Base-by-base conservation (phyloP, 495 filamentous ascomycete genomes). In the Talaromyces adpressus region DNA sequence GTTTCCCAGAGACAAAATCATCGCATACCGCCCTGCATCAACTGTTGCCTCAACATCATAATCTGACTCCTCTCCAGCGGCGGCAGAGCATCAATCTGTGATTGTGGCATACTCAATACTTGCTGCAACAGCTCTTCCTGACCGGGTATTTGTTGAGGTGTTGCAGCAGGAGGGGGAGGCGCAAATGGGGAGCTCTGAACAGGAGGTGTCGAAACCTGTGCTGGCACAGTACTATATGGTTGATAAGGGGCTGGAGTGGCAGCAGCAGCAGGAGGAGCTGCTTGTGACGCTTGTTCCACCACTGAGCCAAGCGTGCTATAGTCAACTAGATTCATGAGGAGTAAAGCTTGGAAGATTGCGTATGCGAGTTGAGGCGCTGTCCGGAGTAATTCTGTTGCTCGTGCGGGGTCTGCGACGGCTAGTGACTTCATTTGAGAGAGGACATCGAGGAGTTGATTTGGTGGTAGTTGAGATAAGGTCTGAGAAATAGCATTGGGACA, bases 301-400 rank as follows among this genome's bases (percentile, higher is more conserved):
- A 89, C 81, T 9, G 79, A 77, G 27, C 79, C 77, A 27, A 89
- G 73, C 7, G 83, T 75, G 30, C 69, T 77, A 34, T 84, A 82
- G 68, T 94, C 91, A 61, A 99, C 94, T 7, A 99, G 85, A 51
- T 90, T 91, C 87, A 98, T 92, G 16, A 97, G 82, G 0, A 99
- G 84, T 4, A 99, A 81, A 6, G 92, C 89, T 73, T 98, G 95
- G 79, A 99, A 98, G 67, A 98, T 90, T 25, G 94, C 95, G 68
- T 96, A 98, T 49, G 90, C 86, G 23, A 99, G 87, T 76, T 99
- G 94, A 0, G 94, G 94, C 0, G 94, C 93, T 75, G 92, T 87
- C 62, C 86, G 80, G 23, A 99, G 83, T 51, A 99, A 84, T 70
- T 97, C 92, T 9, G 89, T 91, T 0, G 93, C 93, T 69, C 92